Conservation (phyloP, 768 basidiomycete genomes). For the Auricularia heimuer region DNA sequence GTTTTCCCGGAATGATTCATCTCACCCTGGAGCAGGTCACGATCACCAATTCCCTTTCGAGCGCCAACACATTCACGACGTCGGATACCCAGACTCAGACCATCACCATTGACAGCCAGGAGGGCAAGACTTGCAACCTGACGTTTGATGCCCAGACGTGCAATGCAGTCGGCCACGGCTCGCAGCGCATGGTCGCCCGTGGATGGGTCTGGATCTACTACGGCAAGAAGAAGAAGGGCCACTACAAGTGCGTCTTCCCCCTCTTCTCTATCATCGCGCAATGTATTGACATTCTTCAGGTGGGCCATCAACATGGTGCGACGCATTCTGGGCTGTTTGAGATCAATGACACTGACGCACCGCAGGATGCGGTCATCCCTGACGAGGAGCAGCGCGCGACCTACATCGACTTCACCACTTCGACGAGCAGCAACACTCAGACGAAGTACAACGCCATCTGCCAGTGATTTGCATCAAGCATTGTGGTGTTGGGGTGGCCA, state of each 20-base stretch:
- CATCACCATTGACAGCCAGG: background rate
- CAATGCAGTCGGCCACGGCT: background rate
- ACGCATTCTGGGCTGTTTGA: background rate
- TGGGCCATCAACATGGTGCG: background rate
- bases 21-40: background rate
- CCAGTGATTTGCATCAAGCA: background rate
- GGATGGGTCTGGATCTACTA: slow-evolving; percentile 1
- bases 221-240: background rate
- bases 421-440: background rate
- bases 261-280: background rate
- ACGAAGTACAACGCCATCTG: background rate
- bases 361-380: background rate
- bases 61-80: background rate
- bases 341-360: background rate
- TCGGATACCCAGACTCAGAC: background rate
- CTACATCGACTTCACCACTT: background rate
- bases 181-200: background rate
- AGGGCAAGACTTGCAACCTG: background rate
- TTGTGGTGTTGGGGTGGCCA: background rate
- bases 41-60: background rate
- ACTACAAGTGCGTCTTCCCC: background rate
- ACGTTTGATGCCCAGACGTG: background rate
- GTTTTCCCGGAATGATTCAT: background rate
- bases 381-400: background rate
- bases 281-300: background rate